Percentiles rank a stretch among this genome's conserved stretches.
Conservation (phyloP, 352 stramenopile species). For the Globisporangium nunn region DNA sequence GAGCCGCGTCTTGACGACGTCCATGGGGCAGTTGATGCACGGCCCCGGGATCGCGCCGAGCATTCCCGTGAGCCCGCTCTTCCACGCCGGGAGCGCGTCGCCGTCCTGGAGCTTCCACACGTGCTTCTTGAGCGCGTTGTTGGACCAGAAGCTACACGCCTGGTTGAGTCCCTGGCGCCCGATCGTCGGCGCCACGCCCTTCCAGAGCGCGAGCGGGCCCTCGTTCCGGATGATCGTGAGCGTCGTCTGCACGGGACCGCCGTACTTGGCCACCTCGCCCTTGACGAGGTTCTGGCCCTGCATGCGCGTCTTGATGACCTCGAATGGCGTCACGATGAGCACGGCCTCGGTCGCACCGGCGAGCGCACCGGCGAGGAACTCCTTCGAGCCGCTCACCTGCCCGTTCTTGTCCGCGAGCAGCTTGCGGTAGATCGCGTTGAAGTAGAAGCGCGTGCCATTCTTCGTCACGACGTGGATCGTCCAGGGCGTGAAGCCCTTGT, state of each 20-base stretch:
- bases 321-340: conserved; percentile 96
- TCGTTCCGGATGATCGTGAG: conserved; percentile 92
- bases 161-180: conserved; percentile 97
- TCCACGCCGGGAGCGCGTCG: conserved; percentile 88
- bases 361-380: conserved; percentile 87
- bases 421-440: conserved; percentile 80
- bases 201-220: conserved; percentile 92
- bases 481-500: conserved; percentile 87
- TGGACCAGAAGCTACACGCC: conserved; percentile 96
- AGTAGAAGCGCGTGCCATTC: conserved; percentile 89
- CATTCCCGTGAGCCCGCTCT: conserved; percentile 93
- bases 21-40: conserved; percentile 87
- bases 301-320: conserved; percentile 98
- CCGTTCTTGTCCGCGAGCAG: conserved; percentile 72
- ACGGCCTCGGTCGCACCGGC: conserved; percentile 94
- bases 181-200: conserved; percentile 94
- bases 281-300: conserved; percentile 89
- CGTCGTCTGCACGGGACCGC: conserved; percentile 88
- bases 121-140: conserved; percentile 91
- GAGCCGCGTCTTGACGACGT: conserved; percentile 97
- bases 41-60: conserved; percentile 79
- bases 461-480: conserved; percentile 87
- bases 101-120: conserved; percentile 82
- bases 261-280: conserved; percentile 81
- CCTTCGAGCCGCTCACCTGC: conserved; percentile 71